Percentiles rank a stretch among this genome's conserved stretches.
Conservation (phyloP, 2,329 filamentous ascomycete genomes). For the Emergomyces orientalis region DNA sequence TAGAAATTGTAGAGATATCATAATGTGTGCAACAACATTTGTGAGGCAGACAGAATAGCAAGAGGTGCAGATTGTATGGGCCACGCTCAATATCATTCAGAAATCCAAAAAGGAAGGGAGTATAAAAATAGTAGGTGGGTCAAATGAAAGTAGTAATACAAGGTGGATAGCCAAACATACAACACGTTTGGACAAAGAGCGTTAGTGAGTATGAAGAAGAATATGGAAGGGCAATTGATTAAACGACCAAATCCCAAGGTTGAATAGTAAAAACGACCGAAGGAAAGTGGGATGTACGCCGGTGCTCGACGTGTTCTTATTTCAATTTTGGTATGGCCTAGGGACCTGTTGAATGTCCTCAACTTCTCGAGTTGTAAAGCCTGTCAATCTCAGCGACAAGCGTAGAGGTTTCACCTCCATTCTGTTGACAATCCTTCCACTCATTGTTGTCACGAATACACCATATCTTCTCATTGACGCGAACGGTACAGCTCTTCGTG, state of each 20-base stretch:
- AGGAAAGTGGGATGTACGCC: background rate
- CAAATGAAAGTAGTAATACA: background rate
- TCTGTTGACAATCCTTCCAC: slow-evolving; percentile 73
- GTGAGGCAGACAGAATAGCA: no score
- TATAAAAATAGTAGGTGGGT: background rate
- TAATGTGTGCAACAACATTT: background rate
- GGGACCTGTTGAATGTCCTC: background rate
- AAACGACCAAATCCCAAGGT: background rate
- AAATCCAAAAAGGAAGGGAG: background rate
- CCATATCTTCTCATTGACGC: slow-evolving; percentile 68
- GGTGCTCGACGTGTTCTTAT: no score
- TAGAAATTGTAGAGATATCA: background rate
- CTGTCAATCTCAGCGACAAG: slow-evolving; percentile 69
- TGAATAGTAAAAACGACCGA: no score
- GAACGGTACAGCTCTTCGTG: slow-evolving; percentile 65
- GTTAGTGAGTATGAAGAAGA: background rate
- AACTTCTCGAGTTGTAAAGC: slow-evolving; percentile 43
- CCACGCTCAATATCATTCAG: background rate
- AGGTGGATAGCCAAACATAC: background rate
- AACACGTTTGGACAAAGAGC: background rate
- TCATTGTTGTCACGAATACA: slow-evolving; percentile 71
- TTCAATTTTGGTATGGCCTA: background rate
- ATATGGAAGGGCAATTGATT: background rate
- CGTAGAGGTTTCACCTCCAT: slow-evolving; percentile 42
- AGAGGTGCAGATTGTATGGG: no score